Evolutionary conservation across 1,284 basidiomycete genomes (phyloP), one percentile per base, ranked within the genome.

Genomic region (Cryptococcus sp.): DNA sequence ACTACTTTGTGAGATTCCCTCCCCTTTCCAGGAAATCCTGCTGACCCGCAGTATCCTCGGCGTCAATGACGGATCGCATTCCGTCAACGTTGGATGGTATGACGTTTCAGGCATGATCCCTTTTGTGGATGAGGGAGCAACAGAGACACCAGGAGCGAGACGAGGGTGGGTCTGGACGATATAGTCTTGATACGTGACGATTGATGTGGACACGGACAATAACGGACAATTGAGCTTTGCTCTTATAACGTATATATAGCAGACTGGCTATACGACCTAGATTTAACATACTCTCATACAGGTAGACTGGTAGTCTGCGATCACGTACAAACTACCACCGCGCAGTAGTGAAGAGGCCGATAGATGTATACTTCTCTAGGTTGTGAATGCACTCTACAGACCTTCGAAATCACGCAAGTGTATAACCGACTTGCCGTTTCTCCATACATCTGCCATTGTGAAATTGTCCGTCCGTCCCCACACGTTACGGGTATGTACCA

Each of bases 391-490:
- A 9, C 39, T 19, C 14, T 48, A 23, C n/a, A 61, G 45, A 13
- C 31, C 39, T 9, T 54, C 39, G 47, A 44, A 59, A 34, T 55
- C 49, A 34, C 40, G 37, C 14, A 67, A 36, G 49, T 61, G 52
- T 11, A 57, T 54, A 21, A 63, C 36, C 41, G 51, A 49, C n/a
- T 45, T 53, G n/a, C 53, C 46, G 36, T 57, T 59, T 4, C 56
- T 32, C 40, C 46, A 57, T 14, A 67, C 49, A 24, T 60, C 62
- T 23, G 53, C 36, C 2, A 63, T 37, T 2, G 49, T 45, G 44
- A 54, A 59, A 40, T 39, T 40, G 28, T 62, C 60, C n/a, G 56
- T 61, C 21, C 42, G 43, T 7, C 66, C 66, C 66, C 66, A 69
- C 3, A 58, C 56, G 50, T 69, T 69, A 19, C 61, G 45, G 21